Evolutionary conservation across 2,329 filamentous ascomycete genomes (phyloP).

Genomic region (Pyrenophora tritici-repentis): DNA sequence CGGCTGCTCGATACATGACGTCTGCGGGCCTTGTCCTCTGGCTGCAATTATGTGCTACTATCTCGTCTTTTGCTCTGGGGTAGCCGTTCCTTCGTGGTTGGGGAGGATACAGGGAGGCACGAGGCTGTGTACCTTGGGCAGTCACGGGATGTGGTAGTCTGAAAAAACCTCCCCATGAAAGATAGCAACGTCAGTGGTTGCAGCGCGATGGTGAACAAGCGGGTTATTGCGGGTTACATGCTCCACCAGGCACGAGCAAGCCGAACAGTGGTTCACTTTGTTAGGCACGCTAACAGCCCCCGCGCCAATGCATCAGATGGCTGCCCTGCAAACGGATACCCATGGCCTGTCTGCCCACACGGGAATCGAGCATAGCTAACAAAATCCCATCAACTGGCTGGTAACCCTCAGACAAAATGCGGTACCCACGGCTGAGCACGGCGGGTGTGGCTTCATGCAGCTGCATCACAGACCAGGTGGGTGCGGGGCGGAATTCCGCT

Average conservation of each 20-base stretch:
- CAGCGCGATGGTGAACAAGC: too few relatives aligned
- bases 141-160: background rate
- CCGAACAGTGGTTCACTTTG: background rate
- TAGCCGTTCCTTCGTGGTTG: background rate
- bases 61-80: background rate
- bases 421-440: background rate
- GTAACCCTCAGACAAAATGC: too few relatives aligned
- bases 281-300: too few relatives aligned
- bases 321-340: background rate
- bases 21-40: too few relatives aligned
- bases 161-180: background rate
- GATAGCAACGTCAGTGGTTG: background rate
- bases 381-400: too few relatives aligned
- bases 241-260: background rate
- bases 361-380: too few relatives aligned
- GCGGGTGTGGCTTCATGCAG: background rate
- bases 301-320: background rate
- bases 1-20: too few relatives aligned
- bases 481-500: slow-evolving; percentile 9
- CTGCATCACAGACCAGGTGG: background rate
- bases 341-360: too few relatives aligned
- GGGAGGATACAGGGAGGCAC: background rate
- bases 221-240: background rate
- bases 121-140: background rate
- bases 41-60: too few relatives aligned